phyloP scores from a whole-genome alignment of 805 yeast genomes.

The Kregervanrija delftensis region DNA sequence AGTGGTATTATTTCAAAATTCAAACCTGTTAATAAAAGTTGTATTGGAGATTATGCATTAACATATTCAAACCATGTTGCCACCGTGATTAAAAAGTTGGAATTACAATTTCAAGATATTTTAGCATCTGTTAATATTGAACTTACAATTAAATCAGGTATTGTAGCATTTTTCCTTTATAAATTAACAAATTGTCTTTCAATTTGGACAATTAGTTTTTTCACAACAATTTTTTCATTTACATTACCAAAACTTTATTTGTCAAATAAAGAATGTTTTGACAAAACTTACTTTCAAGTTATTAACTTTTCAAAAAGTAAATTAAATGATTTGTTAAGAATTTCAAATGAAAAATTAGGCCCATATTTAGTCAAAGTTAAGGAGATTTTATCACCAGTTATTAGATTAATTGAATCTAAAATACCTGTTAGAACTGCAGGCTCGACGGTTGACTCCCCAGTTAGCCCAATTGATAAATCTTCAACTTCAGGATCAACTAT shows the following conservation, averaged over 20 bases:
- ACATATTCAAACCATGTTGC: conserved; percentile 30
- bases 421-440: conserved; percentile 66
- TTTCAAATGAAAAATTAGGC: conserved; percentile 36
- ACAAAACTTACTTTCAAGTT: conserved; percentile 46
- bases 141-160: conserved; percentile 67
- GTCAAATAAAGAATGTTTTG: conserved; percentile 71
- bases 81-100: conserved; percentile 39
- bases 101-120: conserved; percentile 47
- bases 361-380: conserved; percentile 56
- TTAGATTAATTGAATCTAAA: conserved; percentile 49
- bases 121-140: conserved; percentile 66
- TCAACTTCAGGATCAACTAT: conserved; percentile 7
- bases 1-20: conserved; percentile 73
- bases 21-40: conserved; percentile 47
- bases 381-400: conserved; percentile 61
- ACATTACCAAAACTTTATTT: conserved; percentile 70
- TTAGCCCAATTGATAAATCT: conserved; percentile 7
- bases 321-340: conserved; percentile 34
- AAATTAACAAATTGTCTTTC: conserved; percentile 72
- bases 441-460: conserved; percentile 44
- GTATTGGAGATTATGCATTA: conserved; percentile 23
- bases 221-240: conserved; percentile 57
- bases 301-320: conserved; percentile 44
- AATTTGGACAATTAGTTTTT: conserved; percentile 56
- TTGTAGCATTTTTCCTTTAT: conserved; percentile 55